phyloP scores from a whole-genome alignment of 495 filamentous ascomycete species.

The Amorphotheca resinae region DNA sequence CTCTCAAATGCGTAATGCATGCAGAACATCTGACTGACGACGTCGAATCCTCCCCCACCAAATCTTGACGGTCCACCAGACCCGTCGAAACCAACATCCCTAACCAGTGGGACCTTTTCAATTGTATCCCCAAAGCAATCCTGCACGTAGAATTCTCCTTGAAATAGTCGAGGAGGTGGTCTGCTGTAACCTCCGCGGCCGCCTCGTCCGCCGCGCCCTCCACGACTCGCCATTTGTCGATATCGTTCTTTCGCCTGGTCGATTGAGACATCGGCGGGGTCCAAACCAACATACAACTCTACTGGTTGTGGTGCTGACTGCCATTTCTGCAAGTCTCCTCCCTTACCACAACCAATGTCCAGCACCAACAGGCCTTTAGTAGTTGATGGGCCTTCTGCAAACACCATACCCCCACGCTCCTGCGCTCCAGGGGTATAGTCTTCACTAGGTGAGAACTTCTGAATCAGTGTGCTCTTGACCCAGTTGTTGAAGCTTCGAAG shows the following conservation, averaged over 20 bases:
- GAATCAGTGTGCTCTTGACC: conserved; percentile 93
- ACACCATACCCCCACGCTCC: conserved; percentile 37
- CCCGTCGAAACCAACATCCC: conserved; percentile 72
- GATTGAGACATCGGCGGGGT: conserved; percentile 84
- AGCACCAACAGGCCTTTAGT: conserved; percentile 59
- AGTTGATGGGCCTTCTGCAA: conserved; percentile 23
- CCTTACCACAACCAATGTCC: conserved; percentile 94
- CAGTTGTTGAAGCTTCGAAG: conserved; percentile 95
- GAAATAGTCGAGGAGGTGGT: conserved; percentile 47
- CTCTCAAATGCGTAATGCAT: conserved; percentile 98
- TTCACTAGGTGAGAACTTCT: conserved; percentile 87
- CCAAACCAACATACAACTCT: conserved; percentile 80
- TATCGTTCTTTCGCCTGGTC: conserved; percentile 82
- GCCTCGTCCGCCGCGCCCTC: conserved; percentile 40
- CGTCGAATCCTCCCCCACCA: conserved; percentile 74
- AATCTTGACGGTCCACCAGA: conserved; percentile 32
- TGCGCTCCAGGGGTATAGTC: conserved; percentile 43
- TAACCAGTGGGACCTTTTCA: conserved; percentile 61
- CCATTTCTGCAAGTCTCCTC: conserved; percentile 93
- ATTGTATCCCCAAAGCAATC: conserved; percentile 82
- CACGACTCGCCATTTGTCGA: conserved; percentile 48
- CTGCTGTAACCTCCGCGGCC: conserved; percentile 31
- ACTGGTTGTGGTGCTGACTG: conserved; percentile 75
- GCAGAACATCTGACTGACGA: conserved; percentile 97
- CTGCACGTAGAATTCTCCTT: conserved; percentile 73